Conservation (phyloP, 169 alveolate genomes). For the Plasmodium malariae region DNA sequence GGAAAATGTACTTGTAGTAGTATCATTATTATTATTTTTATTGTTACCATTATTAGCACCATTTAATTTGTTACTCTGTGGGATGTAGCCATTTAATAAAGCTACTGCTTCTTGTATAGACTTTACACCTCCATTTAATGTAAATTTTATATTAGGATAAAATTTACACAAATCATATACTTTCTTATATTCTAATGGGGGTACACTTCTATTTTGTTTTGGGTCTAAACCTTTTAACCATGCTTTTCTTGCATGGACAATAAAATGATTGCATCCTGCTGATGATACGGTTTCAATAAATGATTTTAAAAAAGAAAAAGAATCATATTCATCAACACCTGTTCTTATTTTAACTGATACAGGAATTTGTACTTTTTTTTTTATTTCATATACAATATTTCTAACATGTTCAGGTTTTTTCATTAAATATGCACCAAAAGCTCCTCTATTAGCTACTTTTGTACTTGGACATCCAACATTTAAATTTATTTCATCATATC, state of each 20-base stretch:
- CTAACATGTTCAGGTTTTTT: slow-evolving; percentile 93
- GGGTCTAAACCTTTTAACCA: slow-evolving; percentile 95
- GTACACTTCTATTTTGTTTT: slow-evolving; percentile 93
- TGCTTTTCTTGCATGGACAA: slow-evolving; percentile 97
- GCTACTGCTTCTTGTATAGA: slow-evolving; percentile 83
- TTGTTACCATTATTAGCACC: slow-evolving; percentile 35
- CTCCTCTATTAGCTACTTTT: slow-evolving; percentile 91
- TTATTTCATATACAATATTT: slow-evolving; percentile 83
- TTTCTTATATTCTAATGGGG: slow-evolving; percentile 93
- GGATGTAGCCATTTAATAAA: slow-evolving; percentile 77
- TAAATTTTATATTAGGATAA: slow-evolving; percentile 92
- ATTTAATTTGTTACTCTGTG: slow-evolving; percentile 24
- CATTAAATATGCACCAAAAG: slow-evolving; percentile 98
- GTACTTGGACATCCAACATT: slow-evolving; percentile 96
- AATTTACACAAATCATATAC: slow-evolving; percentile 90
- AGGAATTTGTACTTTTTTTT: slow-evolving; percentile 82
- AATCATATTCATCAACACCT: slow-evolving; percentile 95
- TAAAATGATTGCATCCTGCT: slow-evolving; percentile 92
- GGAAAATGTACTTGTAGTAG: too few relatives aligned
- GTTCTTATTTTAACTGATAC: slow-evolving; percentile 96
- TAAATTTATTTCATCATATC: slow-evolving; percentile 95
- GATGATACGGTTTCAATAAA: slow-evolving; percentile 85
- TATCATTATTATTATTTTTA: slow-evolving; percentile 18
- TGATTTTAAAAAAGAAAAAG: slow-evolving; percentile 86
- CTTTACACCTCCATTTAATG: slow-evolving; percentile 95